These are phyloP conservation scores for Zangia roseola DNA, from an alignment of 768 basidiomycete genomes.

Conservation along the genomic window DNA sequence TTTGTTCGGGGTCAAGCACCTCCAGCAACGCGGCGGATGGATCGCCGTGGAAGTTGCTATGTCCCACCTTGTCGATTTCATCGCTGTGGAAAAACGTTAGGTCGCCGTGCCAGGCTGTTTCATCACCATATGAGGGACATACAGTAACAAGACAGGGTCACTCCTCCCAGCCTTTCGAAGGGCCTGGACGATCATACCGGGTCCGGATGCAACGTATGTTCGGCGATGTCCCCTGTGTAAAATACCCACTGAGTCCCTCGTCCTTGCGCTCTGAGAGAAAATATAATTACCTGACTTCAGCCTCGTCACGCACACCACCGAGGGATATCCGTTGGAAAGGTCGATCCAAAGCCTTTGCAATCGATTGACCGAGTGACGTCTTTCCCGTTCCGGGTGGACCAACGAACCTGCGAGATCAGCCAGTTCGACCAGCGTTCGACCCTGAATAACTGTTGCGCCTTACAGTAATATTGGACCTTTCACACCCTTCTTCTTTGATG, in stretches of 20 bases:
- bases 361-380: slow-evolving; percentile 86
- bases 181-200: slow-evolving; percentile 83
- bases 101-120: neutral
- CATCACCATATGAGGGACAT: slow-evolving; percentile 15
- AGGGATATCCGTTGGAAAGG: slow-evolving; percentile 92
- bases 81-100: slow-evolving; percentile 40
- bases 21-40: slow-evolving; percentile 89
- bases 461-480: slow-evolving; percentile 76
- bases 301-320: slow-evolving; percentile 92
- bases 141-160: slow-evolving; percentile 79
- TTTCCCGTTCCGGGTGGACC: slow-evolving; percentile 93
- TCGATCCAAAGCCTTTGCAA: slow-evolving; percentile 77
- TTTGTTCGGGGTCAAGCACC: slow-evolving; percentile 93
- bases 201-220: slow-evolving; percentile 91
- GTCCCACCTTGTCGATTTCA: slow-evolving; percentile 90
- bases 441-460: slow-evolving; percentile 13
- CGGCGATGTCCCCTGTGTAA: slow-evolving; percentile 55
- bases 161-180: slow-evolving; percentile 77
- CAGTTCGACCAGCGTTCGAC: neutral
- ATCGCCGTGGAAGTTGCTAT: slow-evolving; percentile 88
- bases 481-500: slow-evolving; percentile 39
- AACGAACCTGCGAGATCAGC: slow-evolving; percentile 55
- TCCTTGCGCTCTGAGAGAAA: slow-evolving; percentile 6
- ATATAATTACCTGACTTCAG: slow-evolving; percentile 54
- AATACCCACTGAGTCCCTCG: slow-evolving; percentile 2